Percentiles rank a stretch among this genome's conserved stretches.
These are phyloP conservation scores for Candida manassasensis DNA, from an alignment of 805 yeast genomes.

Conservation along the genomic window DNA sequence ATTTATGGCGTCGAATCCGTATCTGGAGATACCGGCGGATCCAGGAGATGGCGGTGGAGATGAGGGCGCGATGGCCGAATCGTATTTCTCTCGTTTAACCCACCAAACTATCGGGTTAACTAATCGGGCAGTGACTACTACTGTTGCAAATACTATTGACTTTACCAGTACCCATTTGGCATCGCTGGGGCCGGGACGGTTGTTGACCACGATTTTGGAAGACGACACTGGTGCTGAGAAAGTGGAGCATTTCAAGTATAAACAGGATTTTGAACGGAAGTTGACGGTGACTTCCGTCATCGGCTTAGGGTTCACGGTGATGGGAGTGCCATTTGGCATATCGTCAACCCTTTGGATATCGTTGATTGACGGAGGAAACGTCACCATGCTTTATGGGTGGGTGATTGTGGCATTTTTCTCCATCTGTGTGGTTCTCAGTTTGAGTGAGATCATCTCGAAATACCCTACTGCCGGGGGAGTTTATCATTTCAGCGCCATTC, in stretches of 20 bases:
- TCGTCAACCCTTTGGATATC: conserved; percentile 71
- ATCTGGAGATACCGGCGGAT: too few species aligned
- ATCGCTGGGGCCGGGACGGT: conserved; percentile 11
- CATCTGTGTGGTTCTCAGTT: conserved; percentile 59
- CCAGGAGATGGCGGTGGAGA: background rate
- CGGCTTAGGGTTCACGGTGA: conserved; percentile 73
- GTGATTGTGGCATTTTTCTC: conserved; percentile 59
- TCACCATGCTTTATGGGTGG: conserved; percentile 75
- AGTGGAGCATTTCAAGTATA: conserved; percentile 69
- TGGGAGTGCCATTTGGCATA: conserved; percentile 80
- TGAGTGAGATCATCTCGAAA: conserved; percentile 74
- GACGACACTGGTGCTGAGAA: conserved; percentile 49
- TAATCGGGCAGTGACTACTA: background rate
- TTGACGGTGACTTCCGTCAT: conserved; percentile 66
- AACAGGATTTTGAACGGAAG: conserved; percentile 65
- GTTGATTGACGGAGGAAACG: conserved; percentile 70
- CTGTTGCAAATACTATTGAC: conserved; percentile 3
- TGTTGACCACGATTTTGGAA: conserved; percentile 14
- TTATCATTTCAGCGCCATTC: conserved; percentile 71
- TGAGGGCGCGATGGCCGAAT: background rate
- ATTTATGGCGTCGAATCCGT: too few species aligned
- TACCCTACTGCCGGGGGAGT: conserved; percentile 75
- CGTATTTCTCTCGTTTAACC: conserved; percentile 2
- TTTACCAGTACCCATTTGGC: conserved; percentile 4
- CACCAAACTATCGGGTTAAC: conserved; percentile 3